Base-by-base conservation (phyloP, 2,329 filamentous ascomycete genomes). In the Stemphylium beticola region DNA sequence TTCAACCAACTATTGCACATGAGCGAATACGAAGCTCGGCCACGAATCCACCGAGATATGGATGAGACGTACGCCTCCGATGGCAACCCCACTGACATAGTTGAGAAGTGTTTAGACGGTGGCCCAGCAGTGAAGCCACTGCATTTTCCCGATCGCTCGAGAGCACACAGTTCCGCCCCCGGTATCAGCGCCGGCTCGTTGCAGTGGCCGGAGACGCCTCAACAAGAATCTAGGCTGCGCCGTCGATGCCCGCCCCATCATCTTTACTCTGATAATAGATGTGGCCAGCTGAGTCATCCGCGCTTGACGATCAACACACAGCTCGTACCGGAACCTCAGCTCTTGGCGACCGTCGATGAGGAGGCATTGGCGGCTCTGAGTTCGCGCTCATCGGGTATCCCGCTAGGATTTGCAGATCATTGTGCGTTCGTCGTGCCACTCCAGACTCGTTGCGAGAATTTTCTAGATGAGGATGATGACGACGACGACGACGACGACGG, bases 1-100 rank as follows among this genome's bases (percentile, higher is more conserved):
- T 46, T 57, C 6, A 49, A 55, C 26, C 47, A 57, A 17, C 40
- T 57, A 2, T 22, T 48, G 5, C 22, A 33, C 3, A 37, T 44
- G 4, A 18, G 46, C n/a, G 36, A 55, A 26, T 14, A 44, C 37
- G 39, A 33, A 26, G 26, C 9, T 29, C 33, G n/a, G n/a, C 33
- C 33, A 18, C 8, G 33, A 29, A 29, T 29, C 26, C 9, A 4
- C 26, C 26, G 9, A 29, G 9, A 29, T 29, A 8, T 11, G 8
- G 26, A 29, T 11, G 26, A 7, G 4, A 29, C 26, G 9, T 29
- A 29, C 26, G 26, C 26, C 5, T 29, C 26, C 4, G 2, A 29
- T 9, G 26, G 10, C 10, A 29, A 29, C 2, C 26, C 26, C 26
- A 2, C 26, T 29, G 9, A 29, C 2, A 29, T 29, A 2, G 5